Base-by-base conservation (phyloP, 352 stramenopile species). In the Pythium brachiatum region DNA sequence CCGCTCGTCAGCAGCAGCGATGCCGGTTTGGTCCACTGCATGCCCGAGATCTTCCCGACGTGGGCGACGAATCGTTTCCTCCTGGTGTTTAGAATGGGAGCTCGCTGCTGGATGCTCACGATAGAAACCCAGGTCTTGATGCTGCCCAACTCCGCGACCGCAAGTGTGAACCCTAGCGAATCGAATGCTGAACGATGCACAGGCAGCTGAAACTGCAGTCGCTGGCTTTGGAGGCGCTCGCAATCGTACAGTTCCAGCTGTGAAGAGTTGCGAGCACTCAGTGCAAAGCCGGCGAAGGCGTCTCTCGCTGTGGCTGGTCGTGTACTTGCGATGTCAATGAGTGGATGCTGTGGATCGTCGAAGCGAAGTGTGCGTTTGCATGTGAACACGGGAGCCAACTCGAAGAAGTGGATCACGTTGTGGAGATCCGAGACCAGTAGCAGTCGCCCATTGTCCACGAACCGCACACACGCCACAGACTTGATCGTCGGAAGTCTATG, bases 51-150 rank as follows among this genome's bases (percentile, higher is more conserved):
- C 67, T 75, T 79, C 21, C 81, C 81, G 7, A 78, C 55, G 41
- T 90, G 81, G 4, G 79, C 81, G 41, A 72, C 53, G 48, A 90
- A 90, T 3, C 76, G 77, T 26, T 13, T 48, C 25, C 53, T 72
- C 18, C 39, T 38, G n/a, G 36, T 56, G n/a, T 16, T 43, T 41
- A 71, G 12, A 62, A 68, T 25, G 46, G 25, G 20, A 9, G 2
- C 13, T 12, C 4, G 46, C 12, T 47, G 29, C 41, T 62, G 53
- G 12, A 78, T 41, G 46, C 74, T 76, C 44, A 79, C 41, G 53
- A 91, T 71, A 18, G 72, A 78, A 51, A 91, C 61, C 76, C 76
- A 88, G 3, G 74, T 64, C 38, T 88, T 87, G 38, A 88, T 69
- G 26, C 70, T 77, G 25, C 66, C 69, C 1, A 53, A 55, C 61